A percentile compares a stretch with the other conserved stretches of the same genome.
These are phyloP conservation scores for Eragrostis curvula DNA, from an alignment of 176 grass and related monocot genomes.

Conservation along the genomic window DNA sequence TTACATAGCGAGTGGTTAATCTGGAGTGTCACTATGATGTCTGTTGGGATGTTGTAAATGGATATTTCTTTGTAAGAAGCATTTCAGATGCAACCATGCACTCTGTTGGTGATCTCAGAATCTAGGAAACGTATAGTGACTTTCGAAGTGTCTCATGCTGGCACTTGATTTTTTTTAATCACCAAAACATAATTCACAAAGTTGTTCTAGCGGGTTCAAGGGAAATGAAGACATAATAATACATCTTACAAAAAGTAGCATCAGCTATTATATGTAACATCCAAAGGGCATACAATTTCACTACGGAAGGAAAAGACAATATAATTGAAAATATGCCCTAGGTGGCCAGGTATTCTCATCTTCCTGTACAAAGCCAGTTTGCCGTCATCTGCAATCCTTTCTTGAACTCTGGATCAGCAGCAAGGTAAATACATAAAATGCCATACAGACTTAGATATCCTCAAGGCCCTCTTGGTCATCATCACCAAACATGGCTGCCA, in stretches of 20 bases:
- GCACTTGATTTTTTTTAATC: not conserved
- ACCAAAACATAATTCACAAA: not conserved
- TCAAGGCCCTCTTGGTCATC: slow-evolving; percentile 65
- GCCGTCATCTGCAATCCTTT: not conserved
- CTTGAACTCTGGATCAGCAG: not conserved
- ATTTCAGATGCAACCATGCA: too few relatives aligned
- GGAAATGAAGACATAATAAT: not conserved
- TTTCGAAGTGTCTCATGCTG: not conserved
- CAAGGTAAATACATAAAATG: not conserved
- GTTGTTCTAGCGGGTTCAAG: not conserved
- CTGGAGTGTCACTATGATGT: not conserved
- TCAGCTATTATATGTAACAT: not conserved
- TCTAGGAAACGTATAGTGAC: not conserved
- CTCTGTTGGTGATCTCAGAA: not conserved
- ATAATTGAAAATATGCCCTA: not conserved
- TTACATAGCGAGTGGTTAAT: not conserved
- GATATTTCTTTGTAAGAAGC: slow-evolving; percentile 11
- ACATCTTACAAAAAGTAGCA: slow-evolving; percentile 21
- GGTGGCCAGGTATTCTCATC: not conserved
- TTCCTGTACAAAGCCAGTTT: slow-evolving; percentile 19
- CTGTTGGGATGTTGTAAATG: slow-evolving; percentile 36
- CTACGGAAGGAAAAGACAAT: not conserved
- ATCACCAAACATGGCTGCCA: slow-evolving; percentile 87
- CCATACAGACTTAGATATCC: slow-evolving; percentile 23
- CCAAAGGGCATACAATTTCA: slow-evolving; percentile 16